These are phyloP conservation scores for Candida berthetii DNA, from an alignment of 805 yeast species.

Conservation along the genomic window DNA sequence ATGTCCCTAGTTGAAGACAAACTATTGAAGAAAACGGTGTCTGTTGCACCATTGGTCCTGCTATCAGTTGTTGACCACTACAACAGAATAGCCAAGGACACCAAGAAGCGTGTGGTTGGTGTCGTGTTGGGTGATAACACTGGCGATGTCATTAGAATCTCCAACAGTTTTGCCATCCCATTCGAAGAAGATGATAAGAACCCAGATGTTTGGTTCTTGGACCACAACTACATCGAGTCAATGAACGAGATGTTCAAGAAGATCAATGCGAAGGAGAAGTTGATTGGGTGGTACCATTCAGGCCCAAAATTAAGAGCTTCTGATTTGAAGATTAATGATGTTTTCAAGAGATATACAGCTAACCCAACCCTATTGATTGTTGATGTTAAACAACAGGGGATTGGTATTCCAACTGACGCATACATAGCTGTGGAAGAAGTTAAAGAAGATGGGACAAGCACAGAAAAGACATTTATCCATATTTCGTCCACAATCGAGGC, in stretches of 20 bases:
- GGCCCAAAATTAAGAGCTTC: constrained; percentile 90
- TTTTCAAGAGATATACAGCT: constrained; percentile 75
- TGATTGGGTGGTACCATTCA: constrained; percentile 99
- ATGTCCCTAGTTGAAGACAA: constrained; percentile 17
- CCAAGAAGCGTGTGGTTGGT: constrained; percentile 85
- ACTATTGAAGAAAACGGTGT: constrained; percentile 47
- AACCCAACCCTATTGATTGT: constrained; percentile 85
- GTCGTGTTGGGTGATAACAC: constrained; percentile 83
- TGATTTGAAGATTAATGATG: constrained; percentile 86
- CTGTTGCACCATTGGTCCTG: constrained; percentile 93
- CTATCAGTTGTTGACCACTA: constrained; percentile 94
- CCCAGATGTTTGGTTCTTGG: constrained; percentile 92
- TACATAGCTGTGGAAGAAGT: constrained; percentile 92
- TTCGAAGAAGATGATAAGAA: constrained; percentile 95
- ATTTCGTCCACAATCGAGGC: constrained; percentile 92
- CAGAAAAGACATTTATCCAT: constrained; percentile 89
- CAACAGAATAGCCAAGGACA: constrained; percentile 72
- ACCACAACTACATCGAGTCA: constrained; percentile 90
- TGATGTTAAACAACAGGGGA: constrained; percentile 75
- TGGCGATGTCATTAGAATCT: constrained; percentile 54
- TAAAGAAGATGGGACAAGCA: constrained; percentile 90
- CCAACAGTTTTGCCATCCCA: constrained; percentile 95
- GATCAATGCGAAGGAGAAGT: constrained; percentile 92
- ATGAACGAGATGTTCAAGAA: constrained; percentile 98
- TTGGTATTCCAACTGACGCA: constrained; percentile 95